Base-by-base conservation (phyloP, 345 rosid genomes). In the Gossypium turneri region DNA sequence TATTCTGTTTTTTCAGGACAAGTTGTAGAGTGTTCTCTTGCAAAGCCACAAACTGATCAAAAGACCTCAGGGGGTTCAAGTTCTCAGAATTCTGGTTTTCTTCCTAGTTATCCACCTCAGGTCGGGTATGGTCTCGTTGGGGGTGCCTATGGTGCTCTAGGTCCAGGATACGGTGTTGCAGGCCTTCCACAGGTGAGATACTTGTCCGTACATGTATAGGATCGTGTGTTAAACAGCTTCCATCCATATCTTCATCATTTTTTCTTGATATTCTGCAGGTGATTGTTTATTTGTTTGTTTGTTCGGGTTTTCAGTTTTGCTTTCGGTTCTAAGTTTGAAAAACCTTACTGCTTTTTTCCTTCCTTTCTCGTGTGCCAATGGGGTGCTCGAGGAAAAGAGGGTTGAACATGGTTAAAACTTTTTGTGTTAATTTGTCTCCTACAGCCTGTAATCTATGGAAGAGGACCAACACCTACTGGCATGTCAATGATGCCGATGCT, bases 401-500 rank as follows among this genome's bases (percentile, higher is more conserved):
- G 27, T 6, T 20, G 19, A 4, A 45, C 20, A 52, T 2, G 12
- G 48, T 67, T 22, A 12, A 20, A 34, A 2, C 9, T 12, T 20
- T 66, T 24, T 13, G 2, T 67, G 22, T 48, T 24, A 48, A 24
- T 67, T 4, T 68, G 4, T 67, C 61, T 75, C 75, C 74, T 77
- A 84, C 88, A 90, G 92, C 88, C 95, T 19, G 24, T 88, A 78
- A 82, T 87, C 76, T 87, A 90, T 66, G 92, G 94, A 51, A 81
- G 88, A 77, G 90, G 90, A 75, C 76, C 88, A 20, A 61, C 83
- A 58, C 89, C 90, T 34, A 79, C 88, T 68, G 89, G 90, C 70
- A 87, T 90, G 91, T 85, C 95, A 38, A 90, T 90, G 92, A 85
- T 85, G 92, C 92, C 91, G 5, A 88, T 90, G 91, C 86, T 90